Conservation (phyloP, 2,329 filamentous ascomycete genomes). For the Endothia cerciana region DNA sequence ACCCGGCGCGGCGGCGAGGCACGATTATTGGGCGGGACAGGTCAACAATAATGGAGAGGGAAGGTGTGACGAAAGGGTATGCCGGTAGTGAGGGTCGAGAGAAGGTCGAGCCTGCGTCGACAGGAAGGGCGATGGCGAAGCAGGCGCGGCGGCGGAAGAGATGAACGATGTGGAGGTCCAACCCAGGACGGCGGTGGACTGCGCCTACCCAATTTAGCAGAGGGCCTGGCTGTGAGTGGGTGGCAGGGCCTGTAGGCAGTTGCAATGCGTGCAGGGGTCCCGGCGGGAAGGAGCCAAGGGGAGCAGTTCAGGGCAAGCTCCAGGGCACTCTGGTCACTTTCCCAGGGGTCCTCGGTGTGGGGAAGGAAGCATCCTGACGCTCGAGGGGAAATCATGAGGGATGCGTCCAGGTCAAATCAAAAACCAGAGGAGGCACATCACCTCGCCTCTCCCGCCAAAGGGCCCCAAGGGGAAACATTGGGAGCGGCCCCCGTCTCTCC, state of each 20-base stretch:
- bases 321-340: not conserved
- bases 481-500: not conserved
- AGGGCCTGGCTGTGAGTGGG: constrained; percentile 5
- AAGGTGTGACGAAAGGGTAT: constrained; percentile 14
- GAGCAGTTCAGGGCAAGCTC: not conserved
- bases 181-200: not conserved
- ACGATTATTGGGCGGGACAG: constrained; percentile 14
- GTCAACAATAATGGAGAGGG: constrained; percentile 23
- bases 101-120: constrained; percentile 4
- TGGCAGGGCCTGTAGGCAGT: not conserved
- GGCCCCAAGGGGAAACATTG: not conserved
- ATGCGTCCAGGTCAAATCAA: constrained; percentile 4
- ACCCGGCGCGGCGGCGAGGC: constrained; percentile 2
- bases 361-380: constrained; percentile 1
- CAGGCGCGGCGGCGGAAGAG: constrained; percentile 23
- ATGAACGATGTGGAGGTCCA: too few species aligned
- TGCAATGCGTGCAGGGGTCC: constrained; percentile 5
- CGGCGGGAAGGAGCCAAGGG: constrained; percentile 9
- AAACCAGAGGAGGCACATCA: constrained; percentile 5
- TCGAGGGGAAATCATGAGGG: constrained; percentile 2
- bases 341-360: constrained; percentile 4
- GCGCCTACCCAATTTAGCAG: constrained; percentile 25
- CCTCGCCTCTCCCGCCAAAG: not conserved
- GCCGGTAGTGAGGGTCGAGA: constrained; percentile 1
- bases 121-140: constrained; percentile 5